Evolutionary conservation across 2,329 filamentous ascomycete genomes (phyloP).

Genomic region (Microcyclosporella mali): DNA sequence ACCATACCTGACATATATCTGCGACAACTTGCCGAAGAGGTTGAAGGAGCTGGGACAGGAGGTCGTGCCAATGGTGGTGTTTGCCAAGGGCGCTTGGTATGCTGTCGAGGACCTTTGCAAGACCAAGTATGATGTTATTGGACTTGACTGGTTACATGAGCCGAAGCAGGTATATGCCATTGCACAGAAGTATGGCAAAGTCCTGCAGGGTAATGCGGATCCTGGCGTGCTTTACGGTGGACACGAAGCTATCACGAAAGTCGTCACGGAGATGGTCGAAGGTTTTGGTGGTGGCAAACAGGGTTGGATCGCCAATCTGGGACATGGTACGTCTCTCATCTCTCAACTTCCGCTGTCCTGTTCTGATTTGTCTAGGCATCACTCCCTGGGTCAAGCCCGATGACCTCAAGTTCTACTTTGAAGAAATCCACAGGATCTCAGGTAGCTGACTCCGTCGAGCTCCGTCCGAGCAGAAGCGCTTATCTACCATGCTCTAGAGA

Average conservation of each 20-base stretch:
- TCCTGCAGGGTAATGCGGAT: slow-evolving; percentile 92
- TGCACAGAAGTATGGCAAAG: slow-evolving; percentile 63
- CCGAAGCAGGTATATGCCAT: slow-evolving; percentile 76
- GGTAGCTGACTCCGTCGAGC: slow-evolving; percentile 31
- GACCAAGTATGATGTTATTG: slow-evolving; percentile 86
- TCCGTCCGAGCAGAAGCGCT: slow-evolving; percentile 12
- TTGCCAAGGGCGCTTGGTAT: slow-evolving; percentile 97
- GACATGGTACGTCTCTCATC: slow-evolving; percentile 64
- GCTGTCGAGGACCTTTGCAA: slow-evolving; percentile 81
- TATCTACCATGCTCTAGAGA: slow-evolving; percentile 30
- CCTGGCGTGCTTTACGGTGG: slow-evolving; percentile 88
- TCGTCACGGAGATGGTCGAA: slow-evolving; percentile 77
- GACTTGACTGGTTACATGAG: slow-evolving; percentile 91
- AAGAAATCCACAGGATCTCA: slow-evolving; percentile 66
- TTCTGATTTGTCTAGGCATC: slow-evolving; percentile 55
- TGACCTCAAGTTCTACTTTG: slow-evolving; percentile 85
- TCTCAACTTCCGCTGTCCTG: not conserved
- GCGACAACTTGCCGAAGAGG: slow-evolving; percentile 67
- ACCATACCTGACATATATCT: slow-evolving; percentile 80
- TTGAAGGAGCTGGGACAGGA: slow-evolving; percentile 69
- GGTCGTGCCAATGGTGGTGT: slow-evolving; percentile 90
- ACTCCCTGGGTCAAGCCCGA: slow-evolving; percentile 93
- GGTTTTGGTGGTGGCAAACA: slow-evolving; percentile 79
- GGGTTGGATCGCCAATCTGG: slow-evolving; percentile 95
- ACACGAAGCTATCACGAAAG: slow-evolving; percentile 69